Percentiles rank a stretch among this genome's conserved stretches.
Conservation (phyloP, 768 basidiomycete species). For the Candolleomyces aberdarensis region DNA sequence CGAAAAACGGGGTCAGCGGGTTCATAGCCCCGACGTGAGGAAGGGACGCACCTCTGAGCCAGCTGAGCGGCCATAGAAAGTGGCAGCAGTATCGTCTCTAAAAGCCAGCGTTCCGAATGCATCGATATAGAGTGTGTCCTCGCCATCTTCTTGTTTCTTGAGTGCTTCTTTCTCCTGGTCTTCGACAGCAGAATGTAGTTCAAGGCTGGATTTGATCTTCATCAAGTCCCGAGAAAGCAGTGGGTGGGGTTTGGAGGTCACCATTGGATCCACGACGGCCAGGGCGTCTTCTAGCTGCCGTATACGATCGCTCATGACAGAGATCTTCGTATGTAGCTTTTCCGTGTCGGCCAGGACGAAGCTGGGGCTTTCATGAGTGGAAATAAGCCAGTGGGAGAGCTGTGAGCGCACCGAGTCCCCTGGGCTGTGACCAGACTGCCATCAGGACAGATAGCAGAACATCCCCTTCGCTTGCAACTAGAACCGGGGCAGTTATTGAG, state of each 20-base stretch:
- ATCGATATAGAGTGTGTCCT: slow-evolving; percentile 56
- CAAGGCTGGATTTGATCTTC: slow-evolving; percentile 66
- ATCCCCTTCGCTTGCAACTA: slow-evolving; percentile 70
- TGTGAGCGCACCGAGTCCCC: slow-evolving; percentile 58
- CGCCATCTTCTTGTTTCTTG: slow-evolving; percentile 37
- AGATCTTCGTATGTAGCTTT: slow-evolving; percentile 64
- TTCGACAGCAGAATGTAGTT: slow-evolving; percentile 57
- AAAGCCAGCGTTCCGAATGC: slow-evolving; percentile 69
- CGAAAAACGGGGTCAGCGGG: slow-evolving; percentile 9
- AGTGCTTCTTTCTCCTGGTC: slow-evolving; percentile 32
- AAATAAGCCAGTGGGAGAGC: slow-evolving; percentile 1
- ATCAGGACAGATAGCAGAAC: slow-evolving; percentile 76
- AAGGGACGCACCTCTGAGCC: slow-evolving; percentile 58
- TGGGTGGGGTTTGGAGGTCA: slow-evolving; percentile 53
- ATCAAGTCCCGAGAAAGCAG: slow-evolving; percentile 58
- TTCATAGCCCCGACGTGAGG: background rate
- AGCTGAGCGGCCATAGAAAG: slow-evolving; percentile 71
- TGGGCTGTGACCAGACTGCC: slow-evolving; percentile 75
- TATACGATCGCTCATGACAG: slow-evolving; percentile 67
- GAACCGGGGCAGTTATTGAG: background rate
- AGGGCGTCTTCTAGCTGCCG: slow-evolving; percentile 71
- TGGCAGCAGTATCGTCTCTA: slow-evolving; percentile 64
- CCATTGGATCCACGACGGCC: slow-evolving; percentile 46
- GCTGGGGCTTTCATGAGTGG: slow-evolving; percentile 26
- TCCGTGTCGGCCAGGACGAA: slow-evolving; percentile 75